These are phyloP conservation scores for Linum trigynum DNA, from an alignment of 345 rosid species.

Conservation along the genomic window DNA sequence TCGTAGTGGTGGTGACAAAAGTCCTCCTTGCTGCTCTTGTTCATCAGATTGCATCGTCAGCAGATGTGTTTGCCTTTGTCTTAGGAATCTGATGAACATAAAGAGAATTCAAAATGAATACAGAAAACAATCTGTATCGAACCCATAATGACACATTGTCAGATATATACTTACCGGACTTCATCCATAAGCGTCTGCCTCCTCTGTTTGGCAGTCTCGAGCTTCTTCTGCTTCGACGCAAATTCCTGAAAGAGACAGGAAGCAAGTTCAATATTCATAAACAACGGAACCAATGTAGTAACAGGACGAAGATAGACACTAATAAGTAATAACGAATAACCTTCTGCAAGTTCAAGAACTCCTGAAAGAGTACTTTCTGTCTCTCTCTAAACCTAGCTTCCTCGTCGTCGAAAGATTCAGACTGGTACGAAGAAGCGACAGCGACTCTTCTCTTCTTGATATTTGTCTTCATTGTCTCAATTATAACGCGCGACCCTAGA, in stretches of 20 bases:
- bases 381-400: constrained; percentile 11
- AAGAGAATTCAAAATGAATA: background rate
- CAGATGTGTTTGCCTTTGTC: background rate
- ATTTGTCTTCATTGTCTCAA: constrained; percentile 14
- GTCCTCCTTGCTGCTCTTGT: background rate
- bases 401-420: constrained; percentile 9
- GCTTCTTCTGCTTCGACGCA: constrained; percentile 2
- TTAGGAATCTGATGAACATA: background rate
- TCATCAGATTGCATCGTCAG: background rate
- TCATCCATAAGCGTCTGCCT: constrained; percentile 1
- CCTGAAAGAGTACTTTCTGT: background rate
- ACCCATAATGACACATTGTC: background rate
- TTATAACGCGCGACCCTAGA: background rate
- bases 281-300: no score
- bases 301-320: no score
- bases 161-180: background rate
- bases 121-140: background rate
- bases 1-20: background rate
- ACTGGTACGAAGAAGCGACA: constrained; percentile 3
- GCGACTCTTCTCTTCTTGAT: constrained; percentile 24
- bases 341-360: background rate
- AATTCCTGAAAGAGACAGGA: constrained; percentile 2
- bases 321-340: background rate
- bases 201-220: background rate
- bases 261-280: background rate